phyloP scores from a whole-genome alignment of 768 basidiomycete species.

The Russula dissimulans region DNA sequence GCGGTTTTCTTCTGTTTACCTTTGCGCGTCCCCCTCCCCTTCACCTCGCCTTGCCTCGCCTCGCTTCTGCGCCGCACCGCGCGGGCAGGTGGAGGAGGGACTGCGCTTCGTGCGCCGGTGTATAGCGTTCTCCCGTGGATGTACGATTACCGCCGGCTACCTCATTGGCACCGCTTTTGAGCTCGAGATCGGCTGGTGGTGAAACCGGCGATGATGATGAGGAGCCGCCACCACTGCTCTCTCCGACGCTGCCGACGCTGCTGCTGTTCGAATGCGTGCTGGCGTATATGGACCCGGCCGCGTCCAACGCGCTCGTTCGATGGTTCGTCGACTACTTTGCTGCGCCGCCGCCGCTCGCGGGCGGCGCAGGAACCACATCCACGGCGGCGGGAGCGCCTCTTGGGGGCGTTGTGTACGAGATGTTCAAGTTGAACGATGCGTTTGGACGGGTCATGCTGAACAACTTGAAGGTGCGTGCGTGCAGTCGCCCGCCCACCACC shows the following conservation, averaged over 20 bases:
- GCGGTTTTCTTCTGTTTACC: slow-evolving; percentile 11
- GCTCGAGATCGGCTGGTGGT: slow-evolving; percentile 4
- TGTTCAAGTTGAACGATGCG: slow-evolving; percentile 78
- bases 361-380: too few relatives aligned
- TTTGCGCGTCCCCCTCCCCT: neutral
- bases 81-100: slow-evolving; percentile 50
- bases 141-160: slow-evolving; percentile 51
- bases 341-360: neutral
- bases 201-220: slow-evolving; percentile 1
- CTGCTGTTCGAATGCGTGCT: slow-evolving; percentile 91
- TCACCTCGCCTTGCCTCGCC: too few relatives aligned
- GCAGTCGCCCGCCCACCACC: neutral
- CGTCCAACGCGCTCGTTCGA: slow-evolving; percentile 48
- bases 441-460: slow-evolving; percentile 92
- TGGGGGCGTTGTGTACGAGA: slow-evolving; percentile 77
- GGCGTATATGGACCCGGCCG: slow-evolving; percentile 67
- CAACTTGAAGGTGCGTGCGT: slow-evolving; percentile 60
- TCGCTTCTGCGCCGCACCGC: too few relatives aligned
- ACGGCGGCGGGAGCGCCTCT: slow-evolving; percentile 24
- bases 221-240: slow-evolving; percentile 34
- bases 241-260: slow-evolving; percentile 63
- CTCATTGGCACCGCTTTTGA: slow-evolving; percentile 35
- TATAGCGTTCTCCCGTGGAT: slow-evolving; percentile 73
- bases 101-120: slow-evolving; percentile 41
- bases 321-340: slow-evolving; percentile 63